Conservation (phyloP, 1,284 basidiomycete genomes). For the Cryptococcus maquisensis region DNA sequence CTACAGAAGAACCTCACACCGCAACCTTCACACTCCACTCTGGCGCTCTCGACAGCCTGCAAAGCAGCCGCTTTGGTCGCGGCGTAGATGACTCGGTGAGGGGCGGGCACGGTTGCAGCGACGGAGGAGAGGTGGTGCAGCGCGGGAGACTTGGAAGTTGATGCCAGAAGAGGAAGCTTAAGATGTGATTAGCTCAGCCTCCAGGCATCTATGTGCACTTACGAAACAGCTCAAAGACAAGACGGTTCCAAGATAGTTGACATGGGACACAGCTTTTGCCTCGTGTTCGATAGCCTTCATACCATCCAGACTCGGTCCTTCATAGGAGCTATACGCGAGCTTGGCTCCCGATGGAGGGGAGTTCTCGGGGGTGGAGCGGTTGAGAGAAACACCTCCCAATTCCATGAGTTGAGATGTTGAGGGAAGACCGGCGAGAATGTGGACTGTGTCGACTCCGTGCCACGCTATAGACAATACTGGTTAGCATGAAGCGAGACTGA, state of each 20-base stretch:
- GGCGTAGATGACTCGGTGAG: constrained; percentile 77
- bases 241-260: constrained; percentile 52
- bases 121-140: constrained; percentile 75
- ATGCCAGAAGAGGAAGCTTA: constrained; percentile 71
- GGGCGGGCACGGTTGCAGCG: constrained; percentile 75
- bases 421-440: constrained; percentile 81
- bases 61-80: constrained; percentile 79
- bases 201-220: constrained; percentile 8
- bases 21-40: constrained; percentile 51
- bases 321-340: constrained; percentile 1
- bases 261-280: constrained; percentile 43
- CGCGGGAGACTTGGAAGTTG: constrained; percentile 65
- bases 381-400: constrained; percentile 8
- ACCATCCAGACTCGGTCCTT: constrained; percentile 25
- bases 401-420: constrained; percentile 73
- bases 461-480: constrained; percentile 55
- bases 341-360: constrained; percentile 4
- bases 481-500: not conserved
- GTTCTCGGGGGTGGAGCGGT: not conserved
- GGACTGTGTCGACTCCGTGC: constrained; percentile 75
- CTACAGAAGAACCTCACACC: constrained; percentile 48
- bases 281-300: constrained; percentile 47
- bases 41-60: constrained; percentile 68
- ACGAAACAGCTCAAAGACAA: constrained; percentile 51
- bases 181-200: not conserved